phyloP scores from a whole-genome alignment of 768 basidiomycete genomes.

The Agaricus subrufescens region DNA sequence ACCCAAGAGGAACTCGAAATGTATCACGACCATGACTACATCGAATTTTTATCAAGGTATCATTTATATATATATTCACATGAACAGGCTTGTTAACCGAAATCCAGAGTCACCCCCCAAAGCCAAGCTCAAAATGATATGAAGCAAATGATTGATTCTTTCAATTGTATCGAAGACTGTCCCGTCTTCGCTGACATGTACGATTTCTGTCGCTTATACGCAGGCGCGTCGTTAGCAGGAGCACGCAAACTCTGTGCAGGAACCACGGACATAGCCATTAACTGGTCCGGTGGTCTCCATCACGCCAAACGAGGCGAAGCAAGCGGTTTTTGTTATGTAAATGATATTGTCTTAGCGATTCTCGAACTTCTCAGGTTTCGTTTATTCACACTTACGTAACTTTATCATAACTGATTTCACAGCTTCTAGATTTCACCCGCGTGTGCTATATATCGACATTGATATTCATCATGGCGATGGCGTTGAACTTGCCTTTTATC shows the following conservation, averaged over 20 bases:
- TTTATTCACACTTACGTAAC: neutral
- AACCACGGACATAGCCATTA: slow-evolving; percentile 93
- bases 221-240: slow-evolving; percentile 88
- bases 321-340: slow-evolving; percentile 97
- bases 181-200: slow-evolving; percentile 95
- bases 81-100: neutral
- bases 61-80: neutral
- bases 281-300: slow-evolving; percentile 98
- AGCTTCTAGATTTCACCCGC: slow-evolving; percentile 73
- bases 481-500: slow-evolving; percentile 96
- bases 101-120: slow-evolving; percentile 70
- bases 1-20: slow-evolving; percentile 84
- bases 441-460: slow-evolving; percentile 97
- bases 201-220: slow-evolving; percentile 91
- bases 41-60: slow-evolving; percentile 93
- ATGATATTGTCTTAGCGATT: slow-evolving; percentile 94
- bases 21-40: slow-evolving; percentile 94
- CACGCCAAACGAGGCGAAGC: slow-evolving; percentile 98
- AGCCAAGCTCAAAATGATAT: slow-evolving; percentile 64
- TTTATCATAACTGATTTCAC: neutral
- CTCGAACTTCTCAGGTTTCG: slow-evolving; percentile 82
- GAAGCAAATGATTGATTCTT: slow-evolving; percentile 74
- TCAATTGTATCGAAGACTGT: slow-evolving; percentile 97
- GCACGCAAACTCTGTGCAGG: slow-evolving; percentile 84
- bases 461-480: slow-evolving; percentile 99